phyloP scores from a whole-genome alignment of 306 rosid genomes.

The Cucurbita pepo region DNA sequence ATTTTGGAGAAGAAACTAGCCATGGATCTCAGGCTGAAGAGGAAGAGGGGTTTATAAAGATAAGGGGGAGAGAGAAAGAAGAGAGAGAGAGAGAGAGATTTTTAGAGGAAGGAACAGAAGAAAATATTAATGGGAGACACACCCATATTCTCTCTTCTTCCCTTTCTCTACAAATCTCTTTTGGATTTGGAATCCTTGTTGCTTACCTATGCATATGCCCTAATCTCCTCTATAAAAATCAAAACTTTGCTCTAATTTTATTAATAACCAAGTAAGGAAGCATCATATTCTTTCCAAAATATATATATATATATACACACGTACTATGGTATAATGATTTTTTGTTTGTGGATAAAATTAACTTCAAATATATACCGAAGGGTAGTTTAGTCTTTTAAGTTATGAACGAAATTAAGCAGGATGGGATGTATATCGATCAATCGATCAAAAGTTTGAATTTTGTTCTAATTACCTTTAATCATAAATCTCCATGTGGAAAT shows the following conservation, averaged over 20 bases:
- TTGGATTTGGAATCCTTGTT: neutral
- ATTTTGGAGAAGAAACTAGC: neutral
- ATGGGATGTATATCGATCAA: too few relatives aligned
- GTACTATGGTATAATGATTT: neutral
- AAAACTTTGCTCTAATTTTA: neutral
- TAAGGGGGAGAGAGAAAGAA: neutral
- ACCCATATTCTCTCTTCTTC: neutral
- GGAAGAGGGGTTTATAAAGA: conserved; percentile 5
- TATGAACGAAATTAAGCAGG: too few relatives aligned
- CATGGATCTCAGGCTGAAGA: neutral
- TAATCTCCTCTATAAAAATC: neutral
- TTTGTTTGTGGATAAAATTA: neutral
- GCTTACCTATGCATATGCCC: neutral
- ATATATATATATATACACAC: neutral
- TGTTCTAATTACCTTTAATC: too few relatives aligned
- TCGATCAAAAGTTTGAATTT: too few relatives aligned
- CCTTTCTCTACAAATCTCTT: neutral
- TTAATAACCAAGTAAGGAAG: neutral
- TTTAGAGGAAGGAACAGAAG: neutral
- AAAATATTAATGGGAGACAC: conserved; percentile 4
- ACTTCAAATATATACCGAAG: too few relatives aligned
- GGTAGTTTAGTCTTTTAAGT: too few relatives aligned
- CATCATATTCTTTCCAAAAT: neutral
- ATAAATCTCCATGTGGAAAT: neutral
- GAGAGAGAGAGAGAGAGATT: neutral